A percentile compares a stretch with the other conserved stretches of the same genome.
Conservation (phyloP, 2,329 filamentous ascomycete species). For the Knoxdaviesia capensis region DNA sequence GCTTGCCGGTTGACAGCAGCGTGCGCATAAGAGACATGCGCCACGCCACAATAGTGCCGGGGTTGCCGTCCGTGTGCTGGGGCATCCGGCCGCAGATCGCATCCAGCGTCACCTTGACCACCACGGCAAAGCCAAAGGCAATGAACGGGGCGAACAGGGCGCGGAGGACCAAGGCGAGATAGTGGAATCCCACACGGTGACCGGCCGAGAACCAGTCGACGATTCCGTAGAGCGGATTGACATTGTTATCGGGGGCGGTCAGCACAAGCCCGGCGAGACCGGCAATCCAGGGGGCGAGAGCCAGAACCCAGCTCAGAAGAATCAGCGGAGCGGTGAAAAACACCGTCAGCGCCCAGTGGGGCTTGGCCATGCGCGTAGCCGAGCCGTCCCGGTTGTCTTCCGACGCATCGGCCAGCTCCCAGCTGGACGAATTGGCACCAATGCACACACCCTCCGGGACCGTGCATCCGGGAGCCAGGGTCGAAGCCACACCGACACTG, state of each 20-base stretch:
- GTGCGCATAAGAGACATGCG: conserved; percentile 21
- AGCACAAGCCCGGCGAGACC: conserved; percentile 24
- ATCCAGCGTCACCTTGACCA: conserved; percentile 20
- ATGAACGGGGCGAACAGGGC: conserved; percentile 20
- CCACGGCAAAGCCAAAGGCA: conserved; percentile 19
- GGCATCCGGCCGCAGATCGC: conserved; percentile 17
- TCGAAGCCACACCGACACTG: conserved; percentile 24
- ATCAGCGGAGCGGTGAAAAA: conserved; percentile 22
- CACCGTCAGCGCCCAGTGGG: conserved; percentile 22
- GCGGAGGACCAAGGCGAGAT: conserved; percentile 22
- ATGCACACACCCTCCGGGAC: conserved; percentile 29
- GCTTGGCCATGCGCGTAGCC: conserved; percentile 14
- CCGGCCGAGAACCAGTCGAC: conserved; percentile 27
- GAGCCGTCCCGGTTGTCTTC: conserved; percentile 25
- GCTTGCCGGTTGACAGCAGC: conserved; percentile 20
- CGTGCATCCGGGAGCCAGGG: conserved; percentile 27
- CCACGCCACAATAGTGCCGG: conserved; percentile 20
- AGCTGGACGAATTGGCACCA: conserved; percentile 35
- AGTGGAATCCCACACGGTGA: conserved; percentile 26
- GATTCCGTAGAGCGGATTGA: conserved; percentile 18
- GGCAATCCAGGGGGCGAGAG: conserved; percentile 22
- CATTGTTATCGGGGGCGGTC: conserved; percentile 12
- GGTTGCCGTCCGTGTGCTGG: conserved; percentile 9
- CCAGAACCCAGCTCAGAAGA: conserved; percentile 18
- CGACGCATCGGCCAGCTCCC: conserved; percentile 26